phyloP scores from a whole-genome alignment of 2,329 filamentous ascomycete species.

The Botrytis squamosa region DNA sequence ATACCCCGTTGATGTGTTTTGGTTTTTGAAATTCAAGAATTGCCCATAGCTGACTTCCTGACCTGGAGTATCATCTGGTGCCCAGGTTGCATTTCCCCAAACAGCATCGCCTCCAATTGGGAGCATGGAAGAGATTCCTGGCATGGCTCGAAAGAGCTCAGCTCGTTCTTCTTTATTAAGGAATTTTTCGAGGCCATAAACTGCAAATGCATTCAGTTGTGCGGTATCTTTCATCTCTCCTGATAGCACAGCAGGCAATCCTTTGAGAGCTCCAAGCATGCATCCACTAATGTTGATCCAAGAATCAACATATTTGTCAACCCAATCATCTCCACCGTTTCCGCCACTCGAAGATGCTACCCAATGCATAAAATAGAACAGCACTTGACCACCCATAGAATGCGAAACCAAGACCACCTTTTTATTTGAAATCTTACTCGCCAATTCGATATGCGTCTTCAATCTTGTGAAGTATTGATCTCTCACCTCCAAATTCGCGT shows the following conservation, averaged over 20 bases:
- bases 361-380: constrained; percentile 77
- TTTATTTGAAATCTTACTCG: constrained; percentile 66
- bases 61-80: constrained; percentile 78
- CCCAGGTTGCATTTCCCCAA: constrained; percentile 88
- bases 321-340: constrained; percentile 81
- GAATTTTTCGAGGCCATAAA: constrained; percentile 96
- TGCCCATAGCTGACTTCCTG: constrained; percentile 75
- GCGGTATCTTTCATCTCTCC: constrained; percentile 99
- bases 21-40: constrained; percentile 77
- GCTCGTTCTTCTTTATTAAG: constrained; percentile 85
- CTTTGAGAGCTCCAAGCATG: constrained; percentile 94
- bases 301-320: constrained; percentile 82
- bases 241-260: constrained; percentile 82
- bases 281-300: constrained; percentile 99
- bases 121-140: constrained; percentile 93
- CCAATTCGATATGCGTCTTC: constrained; percentile 87
- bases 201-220: constrained; percentile 92
- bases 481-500: constrained; percentile 81
- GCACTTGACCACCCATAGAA: constrained; percentile 95
- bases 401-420: constrained; percentile 89
- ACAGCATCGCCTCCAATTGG: constrained; percentile 89
- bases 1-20: constrained; percentile 62
- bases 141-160: constrained; percentile 95
- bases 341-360: constrained; percentile 78
- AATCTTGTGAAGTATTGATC: constrained; percentile 93